Percentiles rank a stretch among this genome's conserved stretches.
phyloP scores from a whole-genome alignment of 306 rosid species.

The Phaseolus lunatus region DNA sequence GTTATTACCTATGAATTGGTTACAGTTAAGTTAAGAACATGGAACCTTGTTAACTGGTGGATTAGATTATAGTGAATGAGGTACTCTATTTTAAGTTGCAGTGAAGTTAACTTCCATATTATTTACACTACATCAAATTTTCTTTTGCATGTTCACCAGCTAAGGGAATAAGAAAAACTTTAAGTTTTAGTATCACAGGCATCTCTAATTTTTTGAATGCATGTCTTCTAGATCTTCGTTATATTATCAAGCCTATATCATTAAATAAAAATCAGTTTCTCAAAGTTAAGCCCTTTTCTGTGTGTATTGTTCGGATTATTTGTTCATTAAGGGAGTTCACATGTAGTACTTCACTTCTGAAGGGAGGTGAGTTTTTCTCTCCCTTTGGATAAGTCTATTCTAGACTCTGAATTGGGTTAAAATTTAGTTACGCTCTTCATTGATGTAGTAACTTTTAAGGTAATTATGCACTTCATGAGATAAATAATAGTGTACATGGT shows the following conservation, averaged over 20 bases:
- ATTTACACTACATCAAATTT: constrained; percentile 16
- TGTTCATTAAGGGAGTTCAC: constrained; percentile 21
- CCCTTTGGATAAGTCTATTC: neutral
- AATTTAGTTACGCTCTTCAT: neutral
- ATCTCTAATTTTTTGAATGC: constrained; percentile 18
- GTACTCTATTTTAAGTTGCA: constrained; percentile 25
- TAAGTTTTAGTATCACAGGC: neutral
- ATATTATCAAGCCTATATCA: constrained; percentile 6
- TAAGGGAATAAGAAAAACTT: constrained; percentile 11
- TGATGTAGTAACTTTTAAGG: constrained; percentile 5
- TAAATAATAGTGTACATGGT: neutral
- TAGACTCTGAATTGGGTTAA: neutral
- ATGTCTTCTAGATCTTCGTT: constrained; percentile 26
- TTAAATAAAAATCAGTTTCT: constrained; percentile 1
- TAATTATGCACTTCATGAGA: constrained; percentile 16
- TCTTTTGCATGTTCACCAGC: constrained; percentile 20
- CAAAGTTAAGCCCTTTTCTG: constrained; percentile 3
- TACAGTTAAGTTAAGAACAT: neutral
- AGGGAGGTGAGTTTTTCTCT: constrained; percentile 11
- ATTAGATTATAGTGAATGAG: neutral
- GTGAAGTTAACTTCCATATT: constrained; percentile 17
- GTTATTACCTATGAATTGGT: constrained; percentile 8
- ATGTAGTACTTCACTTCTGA: neutral
- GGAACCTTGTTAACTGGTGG: constrained; percentile 19
- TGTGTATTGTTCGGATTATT: constrained; percentile 17